A percentile compares a stretch with the other conserved stretches of the same genome.
phyloP scores from a whole-genome alignment of 768 basidiomycete genomes.

The Mycena rebaudengoi region DNA sequence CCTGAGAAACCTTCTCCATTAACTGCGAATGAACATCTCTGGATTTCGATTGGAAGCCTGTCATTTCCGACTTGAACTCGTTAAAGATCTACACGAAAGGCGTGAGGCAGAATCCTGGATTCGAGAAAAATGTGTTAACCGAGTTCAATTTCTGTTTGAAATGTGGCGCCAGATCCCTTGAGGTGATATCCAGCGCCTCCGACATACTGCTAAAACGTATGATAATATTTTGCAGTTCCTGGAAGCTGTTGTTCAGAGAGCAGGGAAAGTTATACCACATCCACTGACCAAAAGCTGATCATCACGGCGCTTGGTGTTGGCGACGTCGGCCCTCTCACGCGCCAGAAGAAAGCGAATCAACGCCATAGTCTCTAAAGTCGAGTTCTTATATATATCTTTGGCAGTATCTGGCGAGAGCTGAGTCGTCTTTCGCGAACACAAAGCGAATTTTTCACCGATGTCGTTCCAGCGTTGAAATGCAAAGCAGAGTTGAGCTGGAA shows the following conservation, averaged over 20 bases:
- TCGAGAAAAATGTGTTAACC: not conserved
- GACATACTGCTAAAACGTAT: conserved; percentile 19
- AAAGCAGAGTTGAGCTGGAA: conserved; percentile 76
- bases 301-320: conserved; percentile 40
- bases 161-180: not conserved
- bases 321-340: conserved; percentile 49
- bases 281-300: conserved; percentile 34
- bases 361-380: conserved; percentile 63
- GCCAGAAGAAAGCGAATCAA: conserved; percentile 55
- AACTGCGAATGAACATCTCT: conserved; percentile 6
- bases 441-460: conserved; percentile 58
- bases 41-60: not conserved
- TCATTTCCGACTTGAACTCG: not conserved
- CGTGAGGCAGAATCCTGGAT: not conserved
- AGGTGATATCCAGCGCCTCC: not conserved
- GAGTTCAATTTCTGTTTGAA: conserved; percentile 4
- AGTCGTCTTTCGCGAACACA: not conserved
- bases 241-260: not conserved
- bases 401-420: conserved; percentile 58
- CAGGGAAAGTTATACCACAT: conserved; percentile 12
- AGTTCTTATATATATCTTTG: conserved; percentile 71
- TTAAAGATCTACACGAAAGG: conserved; percentile 1
- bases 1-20: conserved; percentile 13
- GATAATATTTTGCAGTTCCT: conserved; percentile 40
- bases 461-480: conserved; percentile 80